phyloP scores from a whole-genome alignment of 495 filamentous ascomycete species.

The Lepraria neglecta region DNA sequence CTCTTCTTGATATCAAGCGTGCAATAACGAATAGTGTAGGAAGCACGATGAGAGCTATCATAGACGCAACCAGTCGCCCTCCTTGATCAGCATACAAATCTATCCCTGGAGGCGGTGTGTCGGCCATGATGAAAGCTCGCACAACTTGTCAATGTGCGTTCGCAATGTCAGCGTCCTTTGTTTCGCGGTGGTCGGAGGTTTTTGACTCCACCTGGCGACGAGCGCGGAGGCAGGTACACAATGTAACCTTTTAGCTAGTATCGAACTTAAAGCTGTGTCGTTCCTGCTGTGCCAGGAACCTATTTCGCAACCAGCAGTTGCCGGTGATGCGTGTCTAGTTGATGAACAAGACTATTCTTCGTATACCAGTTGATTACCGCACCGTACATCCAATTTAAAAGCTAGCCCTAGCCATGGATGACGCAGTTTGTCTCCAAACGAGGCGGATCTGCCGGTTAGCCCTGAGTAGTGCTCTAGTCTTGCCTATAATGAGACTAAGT shows the following conservation, averaged over 20 bases:
- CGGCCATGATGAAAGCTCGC: neutral
- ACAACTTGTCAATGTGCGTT: neutral
- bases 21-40: conserved; percentile 21
- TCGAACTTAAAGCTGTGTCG: neutral
- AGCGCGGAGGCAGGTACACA: neutral
- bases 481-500: too few relatives aligned
- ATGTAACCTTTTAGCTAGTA: neutral
- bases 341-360: too few relatives aligned
- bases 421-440: too few relatives aligned
- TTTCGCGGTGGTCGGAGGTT: neutral
- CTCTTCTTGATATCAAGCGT: conserved; percentile 19
- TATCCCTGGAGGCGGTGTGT: conserved; percentile 15
- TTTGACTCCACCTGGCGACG: neutral
- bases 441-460: too few relatives aligned
- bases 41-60: conserved; percentile 21
- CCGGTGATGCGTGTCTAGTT: too few relatives aligned
- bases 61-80: conserved; percentile 19
- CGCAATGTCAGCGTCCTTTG: neutral
- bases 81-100: conserved; percentile 20
- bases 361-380: too few relatives aligned
- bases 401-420: too few relatives aligned
- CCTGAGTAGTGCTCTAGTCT: too few relatives aligned
- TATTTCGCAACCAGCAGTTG: neutral
- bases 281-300: neutral
- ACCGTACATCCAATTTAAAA: too few relatives aligned